Evolutionary conservation across 805 yeast species (phyloP), one percentile per base, ranked within the genome.

Genomic region (Candida sithepensis): DNA sequence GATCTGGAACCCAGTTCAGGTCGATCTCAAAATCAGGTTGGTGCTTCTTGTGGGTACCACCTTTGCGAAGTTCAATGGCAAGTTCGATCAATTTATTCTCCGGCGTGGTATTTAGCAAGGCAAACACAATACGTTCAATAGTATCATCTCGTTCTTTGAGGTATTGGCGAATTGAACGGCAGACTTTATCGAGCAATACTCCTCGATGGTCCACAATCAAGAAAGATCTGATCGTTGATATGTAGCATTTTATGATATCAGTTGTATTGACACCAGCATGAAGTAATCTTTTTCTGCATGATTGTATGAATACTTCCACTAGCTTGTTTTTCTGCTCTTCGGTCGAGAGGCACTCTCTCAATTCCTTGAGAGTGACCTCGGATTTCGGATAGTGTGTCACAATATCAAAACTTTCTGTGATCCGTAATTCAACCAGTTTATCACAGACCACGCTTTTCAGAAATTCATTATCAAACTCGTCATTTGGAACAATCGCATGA

Each of bases 161-260:
- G 65, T 85, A 85, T 21, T 77, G 66, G 43, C 95, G 68, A 3
- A 91, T 85, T 2, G 94, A 94, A 30, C 89, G 66, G 1, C 88
- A 81, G 0, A 88, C 91, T 42, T 81, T 79, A 59, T 87, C 96
- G 7, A 91, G 69, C 26, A 91, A 67, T 0, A 88, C 92, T 0
- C 96, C 96, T 34, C 87, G 74, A 6, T 96, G 95, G 57, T 92
- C 98, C n/a, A 94, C 70, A 0, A 83, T 67, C 23, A 84, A 62
- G 49, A 92, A 88, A 0, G 90, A 74, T 52, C 80, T 74, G 40
- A 91, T 84, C 1, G 91, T 80, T 14, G 81, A 78, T 3, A 86
- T 81, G 59, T 88, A 92, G 45, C 77, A 79, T 2, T 78, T 66
- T 22, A 92, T 76, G 7, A 89, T 81, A 43, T 83, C 88, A 4